These are phyloP conservation scores for Lanmaoa rubissima DNA, from an alignment of 768 basidiomycete species.

Conservation along the genomic window DNA sequence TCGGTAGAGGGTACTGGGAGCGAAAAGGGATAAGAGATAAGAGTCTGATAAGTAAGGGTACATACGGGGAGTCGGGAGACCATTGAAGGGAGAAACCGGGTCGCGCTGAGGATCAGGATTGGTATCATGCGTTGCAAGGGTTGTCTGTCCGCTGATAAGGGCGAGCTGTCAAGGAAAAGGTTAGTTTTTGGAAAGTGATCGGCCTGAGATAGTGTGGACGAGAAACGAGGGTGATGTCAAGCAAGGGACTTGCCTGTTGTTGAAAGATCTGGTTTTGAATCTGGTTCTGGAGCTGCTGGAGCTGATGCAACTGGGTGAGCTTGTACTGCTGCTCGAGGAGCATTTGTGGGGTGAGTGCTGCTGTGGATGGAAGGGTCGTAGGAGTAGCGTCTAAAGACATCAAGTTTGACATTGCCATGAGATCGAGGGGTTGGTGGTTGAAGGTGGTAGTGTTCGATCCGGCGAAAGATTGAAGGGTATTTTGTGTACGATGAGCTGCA, in stretches of 20 bases:
- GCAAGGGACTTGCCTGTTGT: constrained; percentile 63
- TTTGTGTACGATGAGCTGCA: constrained; percentile 14
- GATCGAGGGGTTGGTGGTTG: constrained; percentile 37
- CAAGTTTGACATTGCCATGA: constrained; percentile 28
- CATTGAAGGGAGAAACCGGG: constrained; percentile 40
- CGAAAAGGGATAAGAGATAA: constrained; percentile 12
- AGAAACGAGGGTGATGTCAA: constrained; percentile 1
- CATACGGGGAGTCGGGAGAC: constrained; percentile 70
- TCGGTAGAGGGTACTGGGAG: constrained; percentile 59
- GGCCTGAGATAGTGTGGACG: neutral
- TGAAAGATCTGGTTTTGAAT: constrained; percentile 88
- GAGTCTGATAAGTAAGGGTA: constrained; percentile 11
- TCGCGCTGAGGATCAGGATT: constrained; percentile 36
- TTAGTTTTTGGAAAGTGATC: constrained; percentile 13
- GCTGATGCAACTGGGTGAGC: constrained; percentile 71
- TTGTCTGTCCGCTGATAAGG: constrained; percentile 52
- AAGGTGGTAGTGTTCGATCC: constrained; percentile 14
- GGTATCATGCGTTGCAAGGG: constrained; percentile 36
- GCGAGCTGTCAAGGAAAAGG: constrained; percentile 50
- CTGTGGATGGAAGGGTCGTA: neutral
- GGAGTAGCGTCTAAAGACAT: constrained; percentile 41
- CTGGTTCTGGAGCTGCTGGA: constrained; percentile 78
- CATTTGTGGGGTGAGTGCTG: constrained; percentile 43
- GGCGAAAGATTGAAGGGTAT: neutral
- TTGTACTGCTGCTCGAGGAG: constrained; percentile 77